Conservation (phyloP, 2,329 filamentous ascomycete species). For the Pezicula carpinea region DNA sequence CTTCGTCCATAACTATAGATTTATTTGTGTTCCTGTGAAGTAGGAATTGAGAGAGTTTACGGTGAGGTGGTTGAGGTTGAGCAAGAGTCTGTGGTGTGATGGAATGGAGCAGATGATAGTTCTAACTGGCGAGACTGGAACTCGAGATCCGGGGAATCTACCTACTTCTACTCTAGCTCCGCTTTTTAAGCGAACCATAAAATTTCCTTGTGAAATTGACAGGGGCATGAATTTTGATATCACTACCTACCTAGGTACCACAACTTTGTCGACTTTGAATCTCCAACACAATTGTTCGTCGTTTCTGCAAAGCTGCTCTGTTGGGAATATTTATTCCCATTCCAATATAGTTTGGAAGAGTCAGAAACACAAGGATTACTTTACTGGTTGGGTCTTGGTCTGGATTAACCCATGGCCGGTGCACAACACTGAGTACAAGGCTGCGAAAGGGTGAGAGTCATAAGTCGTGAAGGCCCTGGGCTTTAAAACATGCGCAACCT, state of each 20-base stretch:
- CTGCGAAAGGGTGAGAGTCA: background rate
- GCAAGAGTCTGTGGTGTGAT: no score
- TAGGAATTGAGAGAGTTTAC: background rate
- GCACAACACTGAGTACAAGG: background rate
- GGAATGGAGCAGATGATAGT: background rate
- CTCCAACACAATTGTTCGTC: no score
- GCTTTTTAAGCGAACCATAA: slow-evolving; percentile 6
- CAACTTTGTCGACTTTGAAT: no score
- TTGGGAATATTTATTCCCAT: background rate
- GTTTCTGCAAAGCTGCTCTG: no score
- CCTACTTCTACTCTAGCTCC: background rate
- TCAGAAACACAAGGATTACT: background rate
- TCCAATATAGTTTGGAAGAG: slow-evolving; percentile 5
- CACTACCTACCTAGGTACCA: slow-evolving; percentile 3
- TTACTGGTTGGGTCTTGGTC: background rate
- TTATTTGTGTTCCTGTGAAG: background rate
- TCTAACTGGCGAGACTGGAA: background rate
- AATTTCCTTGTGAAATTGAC: slow-evolving; percentile 18
- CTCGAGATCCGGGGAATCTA: slow-evolving; percentile 16
- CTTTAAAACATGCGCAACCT: slow-evolving; percentile 73
- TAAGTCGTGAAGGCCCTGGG: background rate
- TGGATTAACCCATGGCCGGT: no score
- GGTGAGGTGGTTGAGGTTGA: slow-evolving; percentile 1
- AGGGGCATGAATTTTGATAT: slow-evolving; percentile 8
- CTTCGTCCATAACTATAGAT: slow-evolving; percentile 46